Evolutionary conservation across 78 protist species (phyloP).

Genomic region (Dictyostelium intermedium): DNA sequence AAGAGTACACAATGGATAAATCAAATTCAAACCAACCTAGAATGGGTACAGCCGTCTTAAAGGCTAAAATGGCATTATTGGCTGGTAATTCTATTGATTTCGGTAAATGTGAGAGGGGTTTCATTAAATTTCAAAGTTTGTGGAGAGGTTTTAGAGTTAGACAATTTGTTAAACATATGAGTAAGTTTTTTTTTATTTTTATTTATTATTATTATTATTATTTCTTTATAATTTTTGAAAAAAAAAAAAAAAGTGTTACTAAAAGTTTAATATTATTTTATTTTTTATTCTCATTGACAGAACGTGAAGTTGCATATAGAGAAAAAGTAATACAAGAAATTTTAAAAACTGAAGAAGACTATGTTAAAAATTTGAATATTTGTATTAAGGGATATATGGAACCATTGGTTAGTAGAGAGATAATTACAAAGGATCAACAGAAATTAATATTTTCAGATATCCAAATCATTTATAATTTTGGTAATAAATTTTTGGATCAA

Average conservation of each 20-base stretch:
- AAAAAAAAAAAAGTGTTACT: background rate
- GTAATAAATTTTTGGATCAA: slow-evolving; percentile 16
- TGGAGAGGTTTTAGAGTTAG: slow-evolving; percentile 71
- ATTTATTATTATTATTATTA: background rate
- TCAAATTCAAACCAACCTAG: background rate
- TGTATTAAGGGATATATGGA: slow-evolving; percentile 56
- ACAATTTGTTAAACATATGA: background rate
- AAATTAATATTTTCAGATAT: slow-evolving; percentile 65
- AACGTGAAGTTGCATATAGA: slow-evolving; percentile 59
- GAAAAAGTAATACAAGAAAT: slow-evolving; percentile 56
- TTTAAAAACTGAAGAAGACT: slow-evolving; percentile 52
- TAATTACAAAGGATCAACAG: slow-evolving; percentile 45
- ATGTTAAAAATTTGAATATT: slow-evolving; percentile 22
- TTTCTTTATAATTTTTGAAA: background rate
- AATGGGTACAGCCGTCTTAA: slow-evolving; percentile 26
- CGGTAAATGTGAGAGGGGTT: slow-evolving; percentile 37
- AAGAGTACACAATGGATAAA: slow-evolving; percentile 25
- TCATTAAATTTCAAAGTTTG: slow-evolving; percentile 42
- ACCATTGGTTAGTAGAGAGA: slow-evolving; percentile 7
- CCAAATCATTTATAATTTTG: slow-evolving; percentile 55
- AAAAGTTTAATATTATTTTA: background rate
- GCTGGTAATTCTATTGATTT: slow-evolving; percentile 58
- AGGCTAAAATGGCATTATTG: slow-evolving; percentile 56
- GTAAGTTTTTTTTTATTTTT: background rate
- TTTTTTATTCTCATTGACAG: background rate